Conservation (phyloP, 2,329 filamentous ascomycete species). For the Cytospora mali region DNA sequence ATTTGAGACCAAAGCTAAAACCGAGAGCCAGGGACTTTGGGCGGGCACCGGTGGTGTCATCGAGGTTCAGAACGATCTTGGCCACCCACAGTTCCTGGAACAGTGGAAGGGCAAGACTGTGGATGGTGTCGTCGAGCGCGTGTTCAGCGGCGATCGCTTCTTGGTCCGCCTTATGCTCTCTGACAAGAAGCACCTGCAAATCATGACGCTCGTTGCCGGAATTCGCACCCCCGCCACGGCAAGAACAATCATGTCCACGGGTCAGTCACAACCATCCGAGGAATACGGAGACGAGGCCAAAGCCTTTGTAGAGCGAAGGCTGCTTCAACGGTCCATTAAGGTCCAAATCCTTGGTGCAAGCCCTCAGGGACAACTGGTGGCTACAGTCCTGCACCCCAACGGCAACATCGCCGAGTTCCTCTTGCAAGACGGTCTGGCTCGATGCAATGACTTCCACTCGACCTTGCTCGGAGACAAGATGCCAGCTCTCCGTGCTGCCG, state of each 20-base stretch:
- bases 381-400: constrained; percentile 80
- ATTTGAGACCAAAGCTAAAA: constrained; percentile 76
- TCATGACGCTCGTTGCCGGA: constrained; percentile 86
- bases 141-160: constrained; percentile 87
- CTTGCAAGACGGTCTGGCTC: constrained; percentile 83
- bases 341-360: constrained; percentile 84
- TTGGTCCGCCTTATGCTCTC: constrained; percentile 80
- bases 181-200: constrained; percentile 84
- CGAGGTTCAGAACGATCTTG: constrained; percentile 79
- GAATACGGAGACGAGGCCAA: constrained; percentile 88
- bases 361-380: constrained; percentile 89
- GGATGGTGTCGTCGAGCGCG: constrained; percentile 85
- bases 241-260: constrained; percentile 75
- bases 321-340: constrained; percentile 84
- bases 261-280: constrained; percentile 81
- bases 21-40: constrained; percentile 82
- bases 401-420: constrained; percentile 93
- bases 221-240: constrained; percentile 89
- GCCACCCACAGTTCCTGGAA: constrained; percentile 77
- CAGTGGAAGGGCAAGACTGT: constrained; percentile 84
- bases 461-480: constrained; percentile 89
- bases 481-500: constrained; percentile 80
- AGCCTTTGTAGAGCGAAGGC: constrained; percentile 79
- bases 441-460: constrained; percentile 95
- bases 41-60: constrained; percentile 66